Conservation (phyloP, 2,329 filamentous ascomycete genomes). For the Penicillium sp. region DNA sequence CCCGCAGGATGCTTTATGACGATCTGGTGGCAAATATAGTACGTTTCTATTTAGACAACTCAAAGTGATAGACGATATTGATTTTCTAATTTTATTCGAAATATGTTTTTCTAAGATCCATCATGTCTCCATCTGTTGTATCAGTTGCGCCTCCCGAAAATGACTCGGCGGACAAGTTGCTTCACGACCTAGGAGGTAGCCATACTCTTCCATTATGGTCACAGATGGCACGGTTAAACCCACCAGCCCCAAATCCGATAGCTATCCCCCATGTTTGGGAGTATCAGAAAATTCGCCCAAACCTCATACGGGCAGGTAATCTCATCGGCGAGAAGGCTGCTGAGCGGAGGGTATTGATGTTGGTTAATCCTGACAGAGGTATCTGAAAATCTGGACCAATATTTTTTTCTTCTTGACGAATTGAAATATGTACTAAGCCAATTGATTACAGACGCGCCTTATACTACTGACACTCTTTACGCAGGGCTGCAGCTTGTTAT, state of each 20-base stretch:
- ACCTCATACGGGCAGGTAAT: conserved; percentile 33
- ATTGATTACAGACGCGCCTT: conserved; percentile 43
- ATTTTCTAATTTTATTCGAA: no score
- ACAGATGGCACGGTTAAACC: conserved; percentile 47
- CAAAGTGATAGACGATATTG: no score
- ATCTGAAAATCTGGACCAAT: neutral
- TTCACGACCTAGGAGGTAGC: conserved; percentile 18
- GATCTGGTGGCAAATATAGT: no score
- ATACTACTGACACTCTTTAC: conserved; percentile 57
- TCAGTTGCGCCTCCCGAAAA: neutral
- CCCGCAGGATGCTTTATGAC: no score
- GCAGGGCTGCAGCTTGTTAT: conserved; percentile 56
- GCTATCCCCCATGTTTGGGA: conserved; percentile 36
- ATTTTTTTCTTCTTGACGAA: neutral
- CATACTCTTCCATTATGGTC: conserved; percentile 45
- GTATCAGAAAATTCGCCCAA: conserved; percentile 34
- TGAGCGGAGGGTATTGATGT: conserved; percentile 39
- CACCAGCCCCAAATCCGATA: conserved; percentile 44
- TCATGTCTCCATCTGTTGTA: neutral
- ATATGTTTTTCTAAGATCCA: no score
- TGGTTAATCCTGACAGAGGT: conserved; percentile 37
- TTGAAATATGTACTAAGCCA: neutral
- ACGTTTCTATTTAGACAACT: no score
- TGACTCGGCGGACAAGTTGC: conserved; percentile 18
- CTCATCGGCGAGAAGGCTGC: conserved; percentile 35